Evolutionary conservation across 192 early-diverging fungal species (phyloP), one percentile per base, ranked within the genome.

Genomic region (Gryganskiella cystojenkinii): DNA sequence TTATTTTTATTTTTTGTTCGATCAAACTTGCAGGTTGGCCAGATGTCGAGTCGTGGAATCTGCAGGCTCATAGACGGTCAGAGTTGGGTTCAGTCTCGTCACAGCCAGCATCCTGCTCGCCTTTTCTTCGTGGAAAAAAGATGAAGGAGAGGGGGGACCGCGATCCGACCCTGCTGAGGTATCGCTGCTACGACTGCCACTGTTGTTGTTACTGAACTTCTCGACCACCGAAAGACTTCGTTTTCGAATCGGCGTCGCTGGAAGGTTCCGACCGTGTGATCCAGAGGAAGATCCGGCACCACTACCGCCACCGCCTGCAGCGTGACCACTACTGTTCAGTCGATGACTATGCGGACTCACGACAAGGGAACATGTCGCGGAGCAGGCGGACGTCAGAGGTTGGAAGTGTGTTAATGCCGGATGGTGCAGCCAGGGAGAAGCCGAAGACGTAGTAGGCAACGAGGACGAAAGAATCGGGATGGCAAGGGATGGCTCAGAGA

Each of bases 11-110:
- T n/a, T n/a, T n/a, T n/a, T n/a, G n/a, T n/a, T n/a, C n/a, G n/a
- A n/a, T n/a, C n/a, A n/a, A n/a, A n/a, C n/a, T n/a, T n/a, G 37
- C 37, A 40, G 37, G 37, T 40, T 40, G 37, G 37, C 37, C 37
- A 40, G 37, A 9, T 40, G 37, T 13, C 37, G 37, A 13, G 37
- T 40, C 5, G 37, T 40, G 13, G 37, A 40, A 13, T 40, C 37
- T 20, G 20, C 24, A 14, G 71, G 71, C 27, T 61, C 58, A 45
- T 75, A 75, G 11, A 51, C 58, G 4, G 58, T 67, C 64, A 74
- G 25, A 17, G 44, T 61, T 3, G 71, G 71, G 19, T 46, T 67
- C 49, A 75, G 42, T 31, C 71, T 46, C 20, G 71, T 75, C 64
- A 75, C 3, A 6, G 71, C 53, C 58, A 75, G 33, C 40, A 67